Evolutionary conservation across 2,329 filamentous ascomycete genomes (phyloP), one percentile per base, ranked within the genome.

Genomic region (Apiospora sp.): DNA sequence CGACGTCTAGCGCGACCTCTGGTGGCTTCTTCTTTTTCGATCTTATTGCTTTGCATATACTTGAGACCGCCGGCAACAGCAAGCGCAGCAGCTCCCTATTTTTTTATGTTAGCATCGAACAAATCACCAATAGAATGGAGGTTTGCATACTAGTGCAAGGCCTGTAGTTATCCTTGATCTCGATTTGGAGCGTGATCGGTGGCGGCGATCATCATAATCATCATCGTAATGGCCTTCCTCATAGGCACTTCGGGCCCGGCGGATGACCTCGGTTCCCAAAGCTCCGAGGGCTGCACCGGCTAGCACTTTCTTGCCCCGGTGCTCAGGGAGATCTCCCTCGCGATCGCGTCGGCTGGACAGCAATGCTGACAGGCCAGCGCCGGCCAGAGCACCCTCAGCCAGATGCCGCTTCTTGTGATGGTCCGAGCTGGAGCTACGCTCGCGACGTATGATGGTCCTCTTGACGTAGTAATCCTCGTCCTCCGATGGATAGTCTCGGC

Each of bases 11-110:
- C 87, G 64, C 90, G 87, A 13, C 90, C 90, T 69, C 90, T 87
- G 37, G 78, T 82, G 19, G 85, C 80, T 76, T 92, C 90, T 75
- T 91, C 90, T 77, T 87, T 89, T 64, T 91, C 88, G 64, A 87
- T 80, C 77, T 89, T 91, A 80, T 86, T 88, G 76, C 87, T 86
- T 74, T 91, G 87, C 78, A 89, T 88, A 77, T 91, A 91, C 78
- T 92, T 91, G 74, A 89, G 87, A 6, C 90, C 90, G n/a, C 90
- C 90, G 4, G 90, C 90, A 27, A 91, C 88, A 10, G 90, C 90
- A 34, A 92, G 84, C 22, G 90, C 90, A 30, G 90, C 89, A 13
- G 90, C 90, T 12, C 80, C 79, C 80, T 81, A 58, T 54, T 34
- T 16, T 34, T 30, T 12, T 12, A 1, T 14, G 69, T 71, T 67